Evolutionary conservation across 2,329 filamentous ascomycete species (phyloP), one percentile per base, ranked within the genome.

Genomic region (Periglandula ipomoeae): DNA sequence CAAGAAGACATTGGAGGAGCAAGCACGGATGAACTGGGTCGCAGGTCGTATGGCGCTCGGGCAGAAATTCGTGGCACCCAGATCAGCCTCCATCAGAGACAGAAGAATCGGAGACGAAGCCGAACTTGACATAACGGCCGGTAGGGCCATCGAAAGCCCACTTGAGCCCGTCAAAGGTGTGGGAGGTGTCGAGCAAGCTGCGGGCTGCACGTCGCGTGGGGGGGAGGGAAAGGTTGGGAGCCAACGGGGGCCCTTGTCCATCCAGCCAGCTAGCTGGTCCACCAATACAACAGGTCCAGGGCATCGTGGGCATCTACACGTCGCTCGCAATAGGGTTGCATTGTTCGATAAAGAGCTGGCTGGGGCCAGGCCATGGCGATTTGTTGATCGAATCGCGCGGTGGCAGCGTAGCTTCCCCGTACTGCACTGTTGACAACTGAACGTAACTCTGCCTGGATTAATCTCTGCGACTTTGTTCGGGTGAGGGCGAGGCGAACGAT

Each of bases 11-110:
- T 2, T 13, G 27, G 30, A 35, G 35, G 24, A 40, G 22, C 24
- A 37, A 42, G 43, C 50, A 49, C 49, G 46, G 46, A 46, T 46
- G 39, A 51, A 49, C 47, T 27, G 20, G 47, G 46, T 43, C 50
- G 43, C 49, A 46, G 47, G 46, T 43, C 50, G 43, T 51, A 46
- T 43, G 50, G 37, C 20, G 30, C 20, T 20, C 37, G 32, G 9
- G 23, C 43, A 27, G 38, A 22, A 47, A 34, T 30, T 39, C 27
- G 35, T 35, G 44, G 44, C 44, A 26, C 39, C 23, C 24, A 46
- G 38, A 47, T 43, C 26, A 50, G 40, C 32, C 39, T 8, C 27
- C 27, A 19, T 20, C 39, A 30, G 40, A 40, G 44, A 41, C 38
- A 40, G 23, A 17, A 39, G 26, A 40, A 23, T 46, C 46, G 49